These are phyloP conservation scores for Kluyveromyces nonfermentans DNA, from an alignment of 805 yeast species.

Conservation along the genomic window DNA sequence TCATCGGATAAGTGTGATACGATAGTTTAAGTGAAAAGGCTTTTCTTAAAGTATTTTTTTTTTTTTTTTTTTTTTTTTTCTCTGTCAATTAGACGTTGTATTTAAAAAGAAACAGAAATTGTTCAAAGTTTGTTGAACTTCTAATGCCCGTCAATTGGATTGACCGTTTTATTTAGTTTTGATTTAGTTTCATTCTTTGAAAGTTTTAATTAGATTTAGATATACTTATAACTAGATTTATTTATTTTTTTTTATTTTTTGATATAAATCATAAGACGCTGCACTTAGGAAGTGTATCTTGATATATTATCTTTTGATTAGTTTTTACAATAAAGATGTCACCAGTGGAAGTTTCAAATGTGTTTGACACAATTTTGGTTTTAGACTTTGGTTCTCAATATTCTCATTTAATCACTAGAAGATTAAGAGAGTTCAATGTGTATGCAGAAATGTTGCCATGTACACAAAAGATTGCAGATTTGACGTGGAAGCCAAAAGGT, in stretches of 20 bases:
- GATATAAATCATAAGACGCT: neutral
- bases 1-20: neutral
- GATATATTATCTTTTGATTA: neutral
- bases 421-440: conserved; percentile 94
- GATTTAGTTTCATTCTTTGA: neutral
- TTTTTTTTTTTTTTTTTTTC: neutral
- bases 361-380: conserved; percentile 94
- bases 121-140: too few species aligned
- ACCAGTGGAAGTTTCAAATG: conserved; percentile 52
- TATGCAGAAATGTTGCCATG: conserved; percentile 99
- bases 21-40: neutral
- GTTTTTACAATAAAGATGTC: conserved; percentile 5
- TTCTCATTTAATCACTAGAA: conserved; percentile 92
- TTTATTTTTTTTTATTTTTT: too few species aligned
- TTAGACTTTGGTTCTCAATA: conserved; percentile 98
- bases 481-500: conserved; percentile 93
- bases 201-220: neutral
- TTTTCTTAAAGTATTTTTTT: too few species aligned
- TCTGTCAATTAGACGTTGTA: neutral
- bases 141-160: too few species aligned
- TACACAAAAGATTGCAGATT: conserved; percentile 90
- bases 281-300: neutral
- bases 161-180: too few species aligned
- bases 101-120: neutral
- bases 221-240: too few species aligned